Evolutionary conservation across 169 alveolate species (phyloP), one percentile per base, ranked within the genome.

Genomic region (Babesia ovis): DNA sequence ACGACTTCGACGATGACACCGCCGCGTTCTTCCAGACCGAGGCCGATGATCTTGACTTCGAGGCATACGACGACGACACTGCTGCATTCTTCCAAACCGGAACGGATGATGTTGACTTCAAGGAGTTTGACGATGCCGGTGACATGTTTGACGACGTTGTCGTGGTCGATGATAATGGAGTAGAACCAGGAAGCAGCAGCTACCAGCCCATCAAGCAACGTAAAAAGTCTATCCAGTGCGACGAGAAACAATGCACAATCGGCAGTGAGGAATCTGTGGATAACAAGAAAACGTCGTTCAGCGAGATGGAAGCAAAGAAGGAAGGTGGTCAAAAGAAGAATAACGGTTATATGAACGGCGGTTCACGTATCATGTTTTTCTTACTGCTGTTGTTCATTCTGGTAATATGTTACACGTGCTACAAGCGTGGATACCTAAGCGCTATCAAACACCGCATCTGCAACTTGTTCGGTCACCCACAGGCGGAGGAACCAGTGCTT

Each of bases 121-220:
- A 37, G 22, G 16, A 6, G 0, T 16, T n/a, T 25, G 67, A n/a
- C 27, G 67, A 32, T 1, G 50, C 5, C 37, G 67, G 32, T 57
- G 50, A 32, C 20, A 39, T 31, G 50, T 2, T 57, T n/a, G 67
- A 20, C 1, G 67, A 29, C 31, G 14, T 32, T 23, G 32, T 16
- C 12, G 45, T 39, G 6, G n/a, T 9, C 4, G 50, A 57, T 14
- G 48, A n/a, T 35, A 48, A 57, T 3, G 4, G 20, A 14, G 14
- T 60, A 4, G 70, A 60, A n/a, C 3, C 56, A 18, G 57, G 39
- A 11, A 5, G 20, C 57, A 60, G 42, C 27, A 27, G 57, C 37
- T 60, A 60, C 56, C 27, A 23, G 42, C 70, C 70, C 70, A 60
- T 60, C 27, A 39, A 45, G 14, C 57, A 5, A 25, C 70, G 42